Evolutionary conservation across 2,329 filamentous ascomycete species (phyloP), one percentile per base, ranked within the genome.

Genomic region (Nigrograna mackinnonii): DNA sequence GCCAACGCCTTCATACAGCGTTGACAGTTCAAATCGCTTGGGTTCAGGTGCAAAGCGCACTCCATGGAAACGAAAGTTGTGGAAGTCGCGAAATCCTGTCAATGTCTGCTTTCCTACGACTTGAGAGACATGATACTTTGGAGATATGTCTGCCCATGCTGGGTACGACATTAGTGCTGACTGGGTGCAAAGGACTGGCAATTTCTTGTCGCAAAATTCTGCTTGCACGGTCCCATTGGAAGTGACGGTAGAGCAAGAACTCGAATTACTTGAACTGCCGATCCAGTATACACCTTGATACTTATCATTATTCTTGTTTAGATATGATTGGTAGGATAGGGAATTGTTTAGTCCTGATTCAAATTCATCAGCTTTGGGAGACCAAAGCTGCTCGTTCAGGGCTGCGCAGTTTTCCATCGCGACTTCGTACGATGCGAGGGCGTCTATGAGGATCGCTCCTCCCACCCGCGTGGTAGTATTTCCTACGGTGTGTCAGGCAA

Each of bases 61-160:
- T 5, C 75, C 75, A n/a, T 74, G 60, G 50, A 78, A 79, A 4
- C 75, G 73, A 51, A 79, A 79, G 20, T 67, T 70, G 30, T 68
- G 59, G 12, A 64, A 66, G 44, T 76, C 73, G 5, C 73, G 70
- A 44, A 66, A 73, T 1, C 70, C 66, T 18, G 34, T 41, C 34
- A 50, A 21, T 4, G 13, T 45, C 36, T 43, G 39, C 6, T n/a
- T 35, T 9, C 35, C 45, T 12, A 35, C 38, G 31, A 33, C 17
- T 22, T 44, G 44, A 11, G 28, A 14, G 4, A 45, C 20, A 16
- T 43, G 44, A 4, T 34, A 33, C 6, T 40, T 33, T 3, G 38
- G 21, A 14, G 35, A 33, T 3, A 45, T 39, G 31, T 44, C 41
- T 7, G 47, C 20, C 16, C 22, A 14, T 3, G 6, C 22, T 13